Evolutionary conservation across 805 yeast genomes (phyloP), one percentile per base, ranked within the genome.

Genomic region (Wickerhamiella vanderwaltii): DNA sequence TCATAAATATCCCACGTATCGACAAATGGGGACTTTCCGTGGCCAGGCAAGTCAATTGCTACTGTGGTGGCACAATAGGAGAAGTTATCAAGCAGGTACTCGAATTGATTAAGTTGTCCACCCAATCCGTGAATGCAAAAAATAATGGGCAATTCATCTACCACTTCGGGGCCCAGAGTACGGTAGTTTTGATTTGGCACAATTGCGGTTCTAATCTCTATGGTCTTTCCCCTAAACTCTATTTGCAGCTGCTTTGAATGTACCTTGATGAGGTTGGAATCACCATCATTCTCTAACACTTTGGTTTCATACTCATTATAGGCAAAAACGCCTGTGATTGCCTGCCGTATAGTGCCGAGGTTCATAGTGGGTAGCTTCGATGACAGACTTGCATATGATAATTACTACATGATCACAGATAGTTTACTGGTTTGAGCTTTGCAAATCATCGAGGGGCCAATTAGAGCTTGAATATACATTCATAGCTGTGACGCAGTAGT

Each of bases 81-180:
- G 49, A 82, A 72, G 39, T 73, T 64, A 20, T 75, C 77, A 6
- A 83, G 60, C 29, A 83, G 61, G 1, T 79, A 76, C 52, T 82
- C 91, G 57, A 87, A 87, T 57, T 86, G 95, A 17, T 84, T 73
- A 55, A 82, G 64, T 51, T 78, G 88, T 2, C 97, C 97, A 1
- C 96, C 97, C 16, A 88, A 59, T 0, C 97, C 97, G 62, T 86
- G 96, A 15, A 87, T 55, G 43, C 85, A 72, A 2, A 84, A 60
- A 5, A 80, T 58, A 2, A 77, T 62, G 0, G 93, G 93, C 30
- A 75, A 45, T 16, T 41, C 29, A 5, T 43, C 25, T 5, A 30
- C 29, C 2, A 30, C 17, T 9, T 24, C 29, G 4, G 37, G 6
- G n/a, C 41, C 41, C 18, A 38, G 23, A 6, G 19, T 19, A 12